These are phyloP conservation scores for Petunia hybrid DNA, from an alignment of 305 asterid species.

Conservation along the genomic window DNA sequence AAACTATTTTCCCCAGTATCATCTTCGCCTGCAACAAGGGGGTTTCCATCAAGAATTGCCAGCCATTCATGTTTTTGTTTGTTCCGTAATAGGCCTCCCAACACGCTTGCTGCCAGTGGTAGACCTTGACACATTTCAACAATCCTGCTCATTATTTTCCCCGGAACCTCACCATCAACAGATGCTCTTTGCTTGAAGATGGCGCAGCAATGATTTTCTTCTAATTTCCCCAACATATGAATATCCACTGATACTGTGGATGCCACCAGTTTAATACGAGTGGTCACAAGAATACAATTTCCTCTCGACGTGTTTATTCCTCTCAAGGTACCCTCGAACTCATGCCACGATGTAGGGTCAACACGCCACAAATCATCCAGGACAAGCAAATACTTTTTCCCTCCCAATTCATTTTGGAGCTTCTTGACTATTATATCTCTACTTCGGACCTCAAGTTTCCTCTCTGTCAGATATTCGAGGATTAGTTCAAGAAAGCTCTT, in stretches of 20 bases:
- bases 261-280: not conserved
- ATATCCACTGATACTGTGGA: not conserved
- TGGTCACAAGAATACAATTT: constrained; percentile 31
- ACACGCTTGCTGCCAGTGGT: constrained; percentile 29
- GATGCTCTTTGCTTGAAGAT: constrained; percentile 26
- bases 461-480: constrained; percentile 1
- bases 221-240: not conserved
- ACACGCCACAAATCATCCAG: constrained; percentile 34
- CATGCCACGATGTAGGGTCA: constrained; percentile 10
- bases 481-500: not conserved
- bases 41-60: not conserved
- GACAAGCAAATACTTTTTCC: constrained; percentile 16
- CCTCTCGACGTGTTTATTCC: not conserved
- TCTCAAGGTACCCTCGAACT: not conserved
- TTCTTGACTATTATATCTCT: not conserved
- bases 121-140: constrained; percentile 25
- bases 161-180: not conserved
- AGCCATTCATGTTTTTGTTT: not conserved
- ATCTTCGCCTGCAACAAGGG: not conserved
- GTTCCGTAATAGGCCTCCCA: not conserved
- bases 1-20: not conserved
- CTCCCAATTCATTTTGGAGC: not conserved
- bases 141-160: not conserved
- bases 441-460: not conserved
- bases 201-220: constrained; percentile 16